Conservation (phyloP, 164 flowering plant species). For the Sedum album region DNA sequence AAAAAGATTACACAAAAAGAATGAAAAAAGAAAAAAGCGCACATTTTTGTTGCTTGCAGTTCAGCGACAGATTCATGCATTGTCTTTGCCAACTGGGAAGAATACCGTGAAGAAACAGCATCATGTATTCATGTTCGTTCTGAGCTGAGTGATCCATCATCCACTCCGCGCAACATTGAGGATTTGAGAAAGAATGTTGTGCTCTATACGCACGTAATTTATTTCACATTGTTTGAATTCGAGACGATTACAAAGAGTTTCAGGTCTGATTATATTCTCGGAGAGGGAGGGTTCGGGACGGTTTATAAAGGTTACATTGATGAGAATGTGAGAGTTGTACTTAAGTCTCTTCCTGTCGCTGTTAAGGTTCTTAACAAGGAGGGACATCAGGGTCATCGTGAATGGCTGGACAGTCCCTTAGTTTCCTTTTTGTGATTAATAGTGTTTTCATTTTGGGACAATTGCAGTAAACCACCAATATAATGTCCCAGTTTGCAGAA, state of each 20-base stretch:
- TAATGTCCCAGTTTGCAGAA: no score
- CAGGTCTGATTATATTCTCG: slow-evolving; percentile 85
- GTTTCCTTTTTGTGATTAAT: not conserved
- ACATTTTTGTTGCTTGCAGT: slow-evolving; percentile 17
- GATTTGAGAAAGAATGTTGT: slow-evolving; percentile 57
- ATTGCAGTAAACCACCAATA: no score
- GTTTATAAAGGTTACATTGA: slow-evolving; percentile 98
- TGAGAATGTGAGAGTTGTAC: slow-evolving; percentile 93
- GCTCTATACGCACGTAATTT: slow-evolving; percentile 70
- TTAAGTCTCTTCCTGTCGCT: slow-evolving; percentile 90
- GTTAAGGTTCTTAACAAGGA: slow-evolving; percentile 97
- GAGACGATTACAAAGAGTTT: slow-evolving; percentile 98
- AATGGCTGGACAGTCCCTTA: slow-evolving; percentile 67
- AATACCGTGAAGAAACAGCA: slow-evolving; percentile 51
- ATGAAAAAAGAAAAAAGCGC: no score
- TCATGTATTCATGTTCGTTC: slow-evolving; percentile 62
- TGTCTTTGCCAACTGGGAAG: slow-evolving; percentile 28
- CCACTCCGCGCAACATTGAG: slow-evolving; percentile 48
- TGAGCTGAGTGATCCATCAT: slow-evolving; percentile 77
- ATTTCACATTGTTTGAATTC: slow-evolving; percentile 79
- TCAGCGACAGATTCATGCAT: slow-evolving; percentile 54
- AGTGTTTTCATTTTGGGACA: no score
- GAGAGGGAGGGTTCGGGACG: slow-evolving; percentile 96
- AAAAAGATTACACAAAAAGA: no score
- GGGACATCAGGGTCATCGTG: slow-evolving; percentile 96